A percentile compares a stretch with the other conserved stretches of the same genome.
These are phyloP conservation scores for Straminergon stramineum DNA, from an alignment of 225 moss, liverwort and hornwort genomes.

Conservation along the genomic window DNA sequence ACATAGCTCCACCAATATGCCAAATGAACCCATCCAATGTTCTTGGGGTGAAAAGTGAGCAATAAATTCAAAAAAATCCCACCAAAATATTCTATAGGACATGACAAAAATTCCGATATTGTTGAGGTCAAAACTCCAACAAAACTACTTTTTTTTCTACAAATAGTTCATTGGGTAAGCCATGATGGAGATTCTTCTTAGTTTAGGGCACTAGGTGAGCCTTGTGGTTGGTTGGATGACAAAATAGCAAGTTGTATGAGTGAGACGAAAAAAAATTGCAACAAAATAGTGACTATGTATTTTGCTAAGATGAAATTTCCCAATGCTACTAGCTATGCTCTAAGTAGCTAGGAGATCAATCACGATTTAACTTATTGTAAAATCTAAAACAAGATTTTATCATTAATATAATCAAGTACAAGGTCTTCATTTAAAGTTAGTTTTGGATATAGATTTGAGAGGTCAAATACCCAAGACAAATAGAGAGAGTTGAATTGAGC, in stretches of 20 bases:
- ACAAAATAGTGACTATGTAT: background rate
- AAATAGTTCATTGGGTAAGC: rapidly evolving
- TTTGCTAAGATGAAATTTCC: rapidly evolving
- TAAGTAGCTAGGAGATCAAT: background rate
- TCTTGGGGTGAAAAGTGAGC: too few relatives aligned
- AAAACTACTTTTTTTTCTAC: too few relatives aligned
- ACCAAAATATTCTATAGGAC: background rate
- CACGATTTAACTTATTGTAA: background rate
- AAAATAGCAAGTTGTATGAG: rapidly evolving
- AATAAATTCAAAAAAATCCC: rapidly evolving
- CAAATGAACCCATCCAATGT: rapidly evolving
- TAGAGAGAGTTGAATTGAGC: background rate
- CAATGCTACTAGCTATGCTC: background rate
- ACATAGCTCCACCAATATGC: rapidly evolving
- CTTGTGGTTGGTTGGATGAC: background rate
- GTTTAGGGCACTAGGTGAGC: background rate
- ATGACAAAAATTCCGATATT: background rate
- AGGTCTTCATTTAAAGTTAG: background rate
- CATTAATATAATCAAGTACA: background rate
- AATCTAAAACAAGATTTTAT: background rate
- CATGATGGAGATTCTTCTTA: background rate
- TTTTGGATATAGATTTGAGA: rapidly evolving
- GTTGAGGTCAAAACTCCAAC: rapidly evolving
- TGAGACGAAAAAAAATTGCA: rapidly evolving
- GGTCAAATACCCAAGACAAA: rapidly evolving